These are phyloP conservation scores for Zychaea mexicana DNA, from an alignment of 371 early-diverging fungal species.

Conservation along the genomic window DNA sequence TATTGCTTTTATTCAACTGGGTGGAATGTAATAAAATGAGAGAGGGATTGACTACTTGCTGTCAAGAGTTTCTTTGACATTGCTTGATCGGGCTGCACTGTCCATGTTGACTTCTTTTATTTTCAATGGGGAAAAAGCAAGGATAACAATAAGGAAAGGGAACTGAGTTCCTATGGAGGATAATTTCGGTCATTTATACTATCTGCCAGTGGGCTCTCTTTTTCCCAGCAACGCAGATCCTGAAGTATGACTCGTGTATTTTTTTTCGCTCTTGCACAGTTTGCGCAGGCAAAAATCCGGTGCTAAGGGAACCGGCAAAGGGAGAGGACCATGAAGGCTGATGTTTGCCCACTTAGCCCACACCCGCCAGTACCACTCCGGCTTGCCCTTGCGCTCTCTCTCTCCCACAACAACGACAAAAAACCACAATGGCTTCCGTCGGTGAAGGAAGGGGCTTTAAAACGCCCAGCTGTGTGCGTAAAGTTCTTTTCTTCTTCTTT, in stretches of 20 bases:
- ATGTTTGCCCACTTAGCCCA: no score
- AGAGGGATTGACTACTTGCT: slow-evolving; percentile 14
- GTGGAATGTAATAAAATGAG: background rate
- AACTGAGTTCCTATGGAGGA: slow-evolving; percentile 2
- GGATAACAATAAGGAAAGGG: background rate
- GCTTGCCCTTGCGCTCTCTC: no score
- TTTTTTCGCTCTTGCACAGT: background rate
- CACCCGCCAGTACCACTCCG: no score
- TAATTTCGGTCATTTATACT: slow-evolving; percentile 1
- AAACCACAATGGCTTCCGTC: no score
- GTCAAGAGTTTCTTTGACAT: slow-evolving; percentile 27
- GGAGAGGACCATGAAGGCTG: no score
- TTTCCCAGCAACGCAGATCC: background rate
- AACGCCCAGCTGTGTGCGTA: no score
- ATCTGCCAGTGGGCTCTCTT: background rate
- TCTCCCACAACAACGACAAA: no score
- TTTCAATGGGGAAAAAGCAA: background rate
- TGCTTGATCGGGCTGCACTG: background rate
- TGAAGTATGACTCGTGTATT: background rate
- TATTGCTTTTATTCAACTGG: background rate
- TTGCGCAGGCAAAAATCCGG: background rate
- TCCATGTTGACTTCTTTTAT: background rate
- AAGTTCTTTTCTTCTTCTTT: background rate
- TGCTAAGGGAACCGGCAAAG: no score
- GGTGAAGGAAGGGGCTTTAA: no score